A percentile compares a stretch with the other conserved stretches of the same genome.
Evolutionary conservation across 345 rosid genomes (phyloP).

Genomic region (Bretschneidera sinensis): DNA sequence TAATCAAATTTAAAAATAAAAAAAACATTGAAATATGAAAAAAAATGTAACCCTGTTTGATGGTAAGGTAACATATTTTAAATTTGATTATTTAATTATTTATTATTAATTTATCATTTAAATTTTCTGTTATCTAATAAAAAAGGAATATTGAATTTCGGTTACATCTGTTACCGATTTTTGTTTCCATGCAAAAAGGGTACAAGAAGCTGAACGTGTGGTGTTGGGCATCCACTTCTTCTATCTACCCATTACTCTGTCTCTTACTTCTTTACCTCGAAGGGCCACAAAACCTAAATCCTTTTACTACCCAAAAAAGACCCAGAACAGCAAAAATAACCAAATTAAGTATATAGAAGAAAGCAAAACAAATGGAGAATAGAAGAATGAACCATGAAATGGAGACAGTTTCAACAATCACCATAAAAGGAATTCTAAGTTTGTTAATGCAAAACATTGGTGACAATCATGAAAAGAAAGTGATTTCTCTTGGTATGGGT

Average conservation of each 20-base stretch:
- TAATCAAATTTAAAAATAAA: no score
- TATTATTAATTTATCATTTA: no score
- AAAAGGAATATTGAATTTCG: no score
- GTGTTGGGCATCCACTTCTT: neutral
- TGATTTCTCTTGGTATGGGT: constrained; percentile 83
- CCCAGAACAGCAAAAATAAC: no score
- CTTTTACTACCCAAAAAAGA: neutral
- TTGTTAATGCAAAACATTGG: constrained; percentile 52
- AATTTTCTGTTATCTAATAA: no score
- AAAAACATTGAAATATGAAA: no score
- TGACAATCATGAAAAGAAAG: constrained; percentile 33
- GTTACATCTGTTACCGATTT: neutral
- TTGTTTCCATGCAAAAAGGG: constrained; percentile 15
- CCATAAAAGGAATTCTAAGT: constrained; percentile 78
- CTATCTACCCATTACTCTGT: neutral
- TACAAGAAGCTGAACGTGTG: constrained; percentile 8
- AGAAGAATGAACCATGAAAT: constrained; percentile 27
- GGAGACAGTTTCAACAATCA: constrained; percentile 43
- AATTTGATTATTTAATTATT: no score
- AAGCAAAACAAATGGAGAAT: constrained; percentile 28
- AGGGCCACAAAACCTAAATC: neutral
- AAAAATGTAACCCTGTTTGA: no score
- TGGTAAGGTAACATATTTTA: no score
- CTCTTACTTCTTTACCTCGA: neutral
- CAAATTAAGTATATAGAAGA: no score